Conservation (phyloP, 768 basidiomycete species). For the Tricholoma saponaceum region DNA sequence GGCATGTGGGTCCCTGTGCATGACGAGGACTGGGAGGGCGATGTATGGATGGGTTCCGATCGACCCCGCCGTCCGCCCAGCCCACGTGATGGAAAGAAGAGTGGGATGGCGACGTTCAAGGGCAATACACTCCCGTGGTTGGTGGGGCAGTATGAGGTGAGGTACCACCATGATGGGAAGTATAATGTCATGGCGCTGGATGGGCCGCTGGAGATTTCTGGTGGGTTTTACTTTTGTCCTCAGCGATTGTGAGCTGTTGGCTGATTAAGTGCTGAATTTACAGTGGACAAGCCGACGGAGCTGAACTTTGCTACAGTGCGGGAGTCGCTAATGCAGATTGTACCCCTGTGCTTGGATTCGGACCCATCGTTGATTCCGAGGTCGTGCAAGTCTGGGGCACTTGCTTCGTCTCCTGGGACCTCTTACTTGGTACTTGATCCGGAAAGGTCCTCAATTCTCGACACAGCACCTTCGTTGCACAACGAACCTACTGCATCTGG, state of each 20-base stretch:
- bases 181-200: conserved; percentile 91
- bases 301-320: conserved; percentile 67
- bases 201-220: conserved; percentile 85
- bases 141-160: conserved; percentile 83
- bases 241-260: not conserved
- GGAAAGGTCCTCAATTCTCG: not conserved
- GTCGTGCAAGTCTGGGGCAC: conserved; percentile 60
- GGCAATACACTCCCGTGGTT: conserved; percentile 84
- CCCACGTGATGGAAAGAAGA: conserved; percentile 38
- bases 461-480: not conserved
- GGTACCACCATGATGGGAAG: conserved; percentile 96
- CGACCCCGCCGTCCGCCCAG: conserved; percentile 31
- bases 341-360: conserved; percentile 82
- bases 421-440: not conserved
- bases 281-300: conserved; percentile 67
- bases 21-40: conserved; percentile 91
- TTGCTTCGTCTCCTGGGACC: not conserved
- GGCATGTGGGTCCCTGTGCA: conserved; percentile 95
- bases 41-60: conserved; percentile 54
- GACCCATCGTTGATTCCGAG: conserved; percentile 79
- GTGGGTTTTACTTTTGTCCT: conserved; percentile 42
- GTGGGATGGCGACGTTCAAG: conserved; percentile 70
- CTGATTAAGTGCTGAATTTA: conserved; percentile 10
- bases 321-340: conserved; percentile 65
- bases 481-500: too few species aligned